Conservation (phyloP, 2,329 filamentous ascomycete species). For the Nemania sp. region DNA sequence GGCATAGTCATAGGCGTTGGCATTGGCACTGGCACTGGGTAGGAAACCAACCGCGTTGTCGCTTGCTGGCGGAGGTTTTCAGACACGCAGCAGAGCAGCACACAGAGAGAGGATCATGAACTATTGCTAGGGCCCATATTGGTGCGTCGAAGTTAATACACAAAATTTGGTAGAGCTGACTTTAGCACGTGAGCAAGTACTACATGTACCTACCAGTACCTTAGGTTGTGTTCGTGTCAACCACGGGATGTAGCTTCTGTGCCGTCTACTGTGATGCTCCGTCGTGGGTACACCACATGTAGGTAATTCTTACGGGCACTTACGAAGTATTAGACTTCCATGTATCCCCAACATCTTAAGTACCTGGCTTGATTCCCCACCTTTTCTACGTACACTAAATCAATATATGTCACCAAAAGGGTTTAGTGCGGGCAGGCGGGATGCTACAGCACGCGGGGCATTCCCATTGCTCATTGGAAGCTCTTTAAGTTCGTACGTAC, state of each 20-base stretch:
- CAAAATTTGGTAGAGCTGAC: not conserved
- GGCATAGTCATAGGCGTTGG: too few relatives aligned
- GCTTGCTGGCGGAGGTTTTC: not conserved
- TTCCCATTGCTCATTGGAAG: not conserved
- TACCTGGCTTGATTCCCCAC: too few relatives aligned
- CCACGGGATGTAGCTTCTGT: too few relatives aligned
- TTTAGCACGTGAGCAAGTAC: not conserved
- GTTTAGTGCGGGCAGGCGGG: constrained; percentile 25
- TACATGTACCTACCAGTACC: too few relatives aligned
- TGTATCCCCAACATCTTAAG: too few relatives aligned
- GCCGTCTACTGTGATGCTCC: too few relatives aligned
- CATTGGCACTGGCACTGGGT: not conserved
- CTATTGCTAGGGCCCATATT: constrained; percentile 1
- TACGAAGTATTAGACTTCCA: too few relatives aligned
- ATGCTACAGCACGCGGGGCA: constrained; percentile 9
- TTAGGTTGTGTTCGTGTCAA: too few relatives aligned
- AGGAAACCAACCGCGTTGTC: not conserved
- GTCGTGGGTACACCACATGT: too few relatives aligned
- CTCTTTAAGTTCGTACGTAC: too few relatives aligned
- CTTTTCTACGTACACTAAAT: too few relatives aligned
- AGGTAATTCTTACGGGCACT: too few relatives aligned
- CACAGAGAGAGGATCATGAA: not conserved
- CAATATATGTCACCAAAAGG: constrained; percentile 3
- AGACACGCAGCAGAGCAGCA: not conserved
- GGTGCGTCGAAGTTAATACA: constrained; percentile 13